A percentile compares a stretch with the other conserved stretches of the same genome.
These are phyloP conservation scores for Tetracladium maxilliforme DNA, from an alignment of 2,329 filamentous ascomycete species.

Conservation along the genomic window DNA sequence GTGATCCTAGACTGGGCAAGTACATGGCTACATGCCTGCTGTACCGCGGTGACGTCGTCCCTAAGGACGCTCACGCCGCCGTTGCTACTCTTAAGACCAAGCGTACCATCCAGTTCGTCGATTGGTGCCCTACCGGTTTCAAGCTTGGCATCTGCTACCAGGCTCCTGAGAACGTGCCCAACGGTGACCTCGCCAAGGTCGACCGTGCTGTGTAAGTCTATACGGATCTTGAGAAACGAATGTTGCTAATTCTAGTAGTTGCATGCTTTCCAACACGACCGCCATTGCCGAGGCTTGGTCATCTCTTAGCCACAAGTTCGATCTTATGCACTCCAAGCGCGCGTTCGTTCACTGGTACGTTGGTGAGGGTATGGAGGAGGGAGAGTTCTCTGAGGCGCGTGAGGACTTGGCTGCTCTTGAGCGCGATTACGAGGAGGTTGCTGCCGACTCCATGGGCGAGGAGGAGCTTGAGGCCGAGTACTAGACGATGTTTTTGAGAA, in stretches of 20 bases:
- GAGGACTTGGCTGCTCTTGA: slow-evolving; percentile 97
- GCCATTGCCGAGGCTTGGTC: slow-evolving; percentile 98
- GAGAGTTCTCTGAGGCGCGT: slow-evolving; percentile 97
- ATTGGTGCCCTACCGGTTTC: slow-evolving; percentile 99
- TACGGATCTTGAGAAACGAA: background rate
- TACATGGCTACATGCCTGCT: slow-evolving; percentile 99
- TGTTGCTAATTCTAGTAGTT: slow-evolving; percentile 33
- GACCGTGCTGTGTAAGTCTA: slow-evolving; percentile 81
- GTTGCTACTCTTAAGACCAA: slow-evolving; percentile 98
- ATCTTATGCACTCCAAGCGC: slow-evolving; percentile 99
- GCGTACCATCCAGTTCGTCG: slow-evolving; percentile 97
- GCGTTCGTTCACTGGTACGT: slow-evolving; percentile 99
- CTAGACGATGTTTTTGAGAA: slow-evolving; percentile 35
- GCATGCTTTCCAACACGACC: slow-evolving; percentile 98
- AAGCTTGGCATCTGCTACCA: slow-evolving; percentile 99
- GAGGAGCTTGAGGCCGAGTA: slow-evolving; percentile 83
- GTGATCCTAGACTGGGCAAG: slow-evolving; percentile 95
- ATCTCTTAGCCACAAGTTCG: slow-evolving; percentile 92
- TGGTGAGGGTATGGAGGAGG: slow-evolving; percentile 99
- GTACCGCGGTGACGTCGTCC: slow-evolving; percentile 96
- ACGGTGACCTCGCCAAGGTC: slow-evolving; percentile 94
- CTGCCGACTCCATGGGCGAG: slow-evolving; percentile 80
- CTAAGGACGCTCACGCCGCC: slow-evolving; percentile 85
- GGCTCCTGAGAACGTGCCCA: slow-evolving; percentile 87
- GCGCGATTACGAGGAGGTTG: slow-evolving; percentile 98